Evolutionary conservation across 108 stramenopile species (phyloP).

Genomic region (Aureococcus anophagefferens): DNA sequence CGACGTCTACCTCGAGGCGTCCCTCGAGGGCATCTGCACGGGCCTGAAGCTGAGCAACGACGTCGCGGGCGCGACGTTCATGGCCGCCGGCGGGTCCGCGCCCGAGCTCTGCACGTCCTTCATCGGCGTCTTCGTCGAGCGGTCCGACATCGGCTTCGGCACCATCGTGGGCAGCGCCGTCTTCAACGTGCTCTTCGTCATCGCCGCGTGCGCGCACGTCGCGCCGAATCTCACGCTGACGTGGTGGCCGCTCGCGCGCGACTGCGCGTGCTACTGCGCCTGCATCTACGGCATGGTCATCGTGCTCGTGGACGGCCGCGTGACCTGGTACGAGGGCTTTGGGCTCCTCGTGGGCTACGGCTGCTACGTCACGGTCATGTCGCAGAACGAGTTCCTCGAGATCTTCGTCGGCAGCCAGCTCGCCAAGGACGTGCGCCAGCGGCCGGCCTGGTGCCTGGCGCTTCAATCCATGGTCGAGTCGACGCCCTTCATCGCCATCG

Average conservation of each 20-base stretch:
- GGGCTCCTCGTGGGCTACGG: conserved; percentile 19
- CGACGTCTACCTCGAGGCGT: conserved; percentile 36
- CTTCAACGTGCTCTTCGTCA: conserved; percentile 71
- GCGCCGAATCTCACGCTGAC: conserved; percentile 18
- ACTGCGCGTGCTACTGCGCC: conserved; percentile 20
- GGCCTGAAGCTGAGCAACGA: conserved; percentile 20
- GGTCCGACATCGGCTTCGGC: conserved; percentile 62
- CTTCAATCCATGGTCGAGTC: neutral
- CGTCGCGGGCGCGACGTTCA: conserved; percentile 67
- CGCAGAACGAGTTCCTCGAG: neutral
- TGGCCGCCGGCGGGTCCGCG: conserved; percentile 69
- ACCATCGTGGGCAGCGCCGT: conserved; percentile 54
- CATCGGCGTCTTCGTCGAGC: conserved; percentile 58
- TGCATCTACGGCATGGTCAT: conserved; percentile 10
- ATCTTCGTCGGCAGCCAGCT: too few relatives aligned
- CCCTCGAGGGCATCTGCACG: conserved; percentile 22
- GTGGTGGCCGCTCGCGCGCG: conserved; percentile 32
- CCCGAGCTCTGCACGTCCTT: conserved; percentile 56
- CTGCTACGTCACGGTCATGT: conserved; percentile 29
- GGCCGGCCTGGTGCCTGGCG: neutral
- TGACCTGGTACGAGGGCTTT: conserved; percentile 18
- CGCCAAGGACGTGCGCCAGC: too few relatives aligned
- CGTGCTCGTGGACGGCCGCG: conserved; percentile 8
- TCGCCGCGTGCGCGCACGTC: conserved; percentile 40
- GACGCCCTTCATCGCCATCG: conserved; percentile 1